A percentile compares a stretch with the other conserved stretches of the same genome.
phyloP scores from a whole-genome alignment of 2,329 filamentous ascomycete genomes.

The Penicillium sp. region DNA sequence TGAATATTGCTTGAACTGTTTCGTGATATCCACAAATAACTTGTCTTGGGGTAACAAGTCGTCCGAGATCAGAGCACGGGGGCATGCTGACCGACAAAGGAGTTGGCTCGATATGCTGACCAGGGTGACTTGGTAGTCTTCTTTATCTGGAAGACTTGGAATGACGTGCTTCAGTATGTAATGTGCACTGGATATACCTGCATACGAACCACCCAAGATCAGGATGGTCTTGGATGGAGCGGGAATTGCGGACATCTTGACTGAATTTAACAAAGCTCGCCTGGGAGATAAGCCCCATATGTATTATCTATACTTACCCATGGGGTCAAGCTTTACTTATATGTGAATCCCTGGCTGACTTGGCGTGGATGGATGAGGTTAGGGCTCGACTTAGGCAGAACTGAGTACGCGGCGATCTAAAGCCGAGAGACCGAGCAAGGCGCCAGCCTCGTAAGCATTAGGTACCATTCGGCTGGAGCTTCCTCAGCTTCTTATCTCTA shows the following conservation, averaged over 20 bases:
- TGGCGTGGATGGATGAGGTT: neutral
- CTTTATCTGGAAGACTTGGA: slow-evolving; percentile 41
- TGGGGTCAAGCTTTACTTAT: neutral
- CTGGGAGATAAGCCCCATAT: no score
- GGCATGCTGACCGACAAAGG: slow-evolving; percentile 48
- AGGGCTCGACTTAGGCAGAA: neutral
- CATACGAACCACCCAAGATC: slow-evolving; percentile 57
- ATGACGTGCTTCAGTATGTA: slow-evolving; percentile 56
- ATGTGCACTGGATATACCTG: slow-evolving; percentile 54
- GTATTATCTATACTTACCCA: neutral
- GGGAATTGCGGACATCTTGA: neutral
- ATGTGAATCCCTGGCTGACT: neutral
- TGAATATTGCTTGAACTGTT: slow-evolving; percentile 45
- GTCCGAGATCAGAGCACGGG: slow-evolving; percentile 52
- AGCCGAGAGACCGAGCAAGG: neutral
- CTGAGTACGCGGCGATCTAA: neutral
- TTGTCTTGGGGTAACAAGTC: slow-evolving; percentile 47
- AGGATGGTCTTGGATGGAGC: slow-evolving; percentile 23
- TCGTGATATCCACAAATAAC: slow-evolving; percentile 45
- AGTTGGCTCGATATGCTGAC: slow-evolving; percentile 46
- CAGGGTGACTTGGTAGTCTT: slow-evolving; percentile 45
- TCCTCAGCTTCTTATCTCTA: no score
- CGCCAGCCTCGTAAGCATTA: neutral
- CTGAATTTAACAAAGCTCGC: neutral
- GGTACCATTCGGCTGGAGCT: no score